Evolutionary conservation across 495 filamentous ascomycete species (phyloP), one percentile per base, ranked within the genome.

Genomic region (Monascus purpureus): DNA sequence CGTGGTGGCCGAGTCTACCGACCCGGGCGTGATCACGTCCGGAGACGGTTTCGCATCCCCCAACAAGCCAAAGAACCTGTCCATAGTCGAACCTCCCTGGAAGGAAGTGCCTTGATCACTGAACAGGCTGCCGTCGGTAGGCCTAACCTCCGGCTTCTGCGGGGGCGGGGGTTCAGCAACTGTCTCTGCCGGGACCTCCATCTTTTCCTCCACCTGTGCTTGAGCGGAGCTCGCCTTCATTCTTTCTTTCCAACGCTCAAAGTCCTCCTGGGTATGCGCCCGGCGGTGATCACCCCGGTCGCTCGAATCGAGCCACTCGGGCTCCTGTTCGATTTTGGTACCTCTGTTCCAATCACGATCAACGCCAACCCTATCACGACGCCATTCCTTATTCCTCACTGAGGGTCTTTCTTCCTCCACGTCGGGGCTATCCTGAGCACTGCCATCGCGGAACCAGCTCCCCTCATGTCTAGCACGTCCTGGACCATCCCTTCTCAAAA

Each of bases 171-270:
- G 35, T 7, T 32, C 29, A 22, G 39, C 17, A 11, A 50, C 42
- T 8, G 37, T 28, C 27, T 65, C 63, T 19, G 35, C 38, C 2
- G 50, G 36, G 24, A 43, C 45, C 17, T 63, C 50, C 24, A 45
- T 53, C 49, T 72, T 74, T 37, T 73, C 68, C 23, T 55, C 68
- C 4, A 35, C 52, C 49, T 47, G 47, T 42, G 41, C 31, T 45
- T 55, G 36, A 17, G 47, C 44, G 27, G 59, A 60, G 47, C 61
- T 54, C 17, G 77, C 75, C 51, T 88, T 93, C 87, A 93, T 92
- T 30, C 61, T 65, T 41, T 90, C 82, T 59, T 95, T 94, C 74
- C 92, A 97, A 37, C 78, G 79, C 55, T 94, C 79, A 52, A 97
- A 96, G 34, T 96, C 85, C 45, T 92, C 85, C 46, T 81, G 77